Percentiles rank a stretch among this genome's conserved stretches.
Conservation (phyloP, 176 grass and related monocot genomes). For the Oryza meyeriana region DNA sequence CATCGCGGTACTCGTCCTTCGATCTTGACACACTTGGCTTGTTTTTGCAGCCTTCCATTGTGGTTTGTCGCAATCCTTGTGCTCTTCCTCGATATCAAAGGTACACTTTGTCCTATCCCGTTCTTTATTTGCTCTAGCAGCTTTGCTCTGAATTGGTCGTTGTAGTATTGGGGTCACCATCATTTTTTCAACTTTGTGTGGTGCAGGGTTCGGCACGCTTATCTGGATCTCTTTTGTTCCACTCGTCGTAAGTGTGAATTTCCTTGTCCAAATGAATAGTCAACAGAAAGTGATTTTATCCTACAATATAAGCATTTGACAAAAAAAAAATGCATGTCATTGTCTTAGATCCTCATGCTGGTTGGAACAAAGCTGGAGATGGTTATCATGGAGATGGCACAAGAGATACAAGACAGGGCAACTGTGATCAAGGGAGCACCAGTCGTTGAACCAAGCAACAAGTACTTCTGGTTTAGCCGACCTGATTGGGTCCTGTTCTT, state of each 20-base stretch:
- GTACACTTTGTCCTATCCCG: neutral
- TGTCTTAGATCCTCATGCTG: conserved; percentile 62
- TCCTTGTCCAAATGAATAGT: neutral
- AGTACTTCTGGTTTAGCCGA: conserved; percentile 78
- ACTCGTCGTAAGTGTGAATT: conserved; percentile 44
- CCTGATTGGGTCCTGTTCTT: conserved; percentile 80
- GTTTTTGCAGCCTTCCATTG: conserved; percentile 48
- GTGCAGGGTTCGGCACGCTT: conserved; percentile 38
- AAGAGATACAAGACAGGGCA: conserved; percentile 61
- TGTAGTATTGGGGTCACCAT: conserved; percentile 8
- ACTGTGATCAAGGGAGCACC: conserved; percentile 71
- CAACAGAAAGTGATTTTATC: neutral
- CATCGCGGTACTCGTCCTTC: neutral
- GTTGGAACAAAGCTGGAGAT: conserved; percentile 78
- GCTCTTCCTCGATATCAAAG: conserved; percentile 45
- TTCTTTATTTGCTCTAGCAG: neutral
- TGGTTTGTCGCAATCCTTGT: conserved; percentile 60
- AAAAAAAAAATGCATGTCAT: neutral
- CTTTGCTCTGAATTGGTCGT: neutral
- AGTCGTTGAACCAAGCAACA: conserved; percentile 68
- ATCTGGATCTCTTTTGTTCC: conserved; percentile 52
- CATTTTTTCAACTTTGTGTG: neutral
- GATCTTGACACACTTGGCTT: conserved; percentile 23
- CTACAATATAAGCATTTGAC: neutral
- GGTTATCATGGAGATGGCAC: conserved; percentile 90